Base-by-base conservation (phyloP, 352 stramenopile species). In the Globisporangium iwayamae region DNA sequence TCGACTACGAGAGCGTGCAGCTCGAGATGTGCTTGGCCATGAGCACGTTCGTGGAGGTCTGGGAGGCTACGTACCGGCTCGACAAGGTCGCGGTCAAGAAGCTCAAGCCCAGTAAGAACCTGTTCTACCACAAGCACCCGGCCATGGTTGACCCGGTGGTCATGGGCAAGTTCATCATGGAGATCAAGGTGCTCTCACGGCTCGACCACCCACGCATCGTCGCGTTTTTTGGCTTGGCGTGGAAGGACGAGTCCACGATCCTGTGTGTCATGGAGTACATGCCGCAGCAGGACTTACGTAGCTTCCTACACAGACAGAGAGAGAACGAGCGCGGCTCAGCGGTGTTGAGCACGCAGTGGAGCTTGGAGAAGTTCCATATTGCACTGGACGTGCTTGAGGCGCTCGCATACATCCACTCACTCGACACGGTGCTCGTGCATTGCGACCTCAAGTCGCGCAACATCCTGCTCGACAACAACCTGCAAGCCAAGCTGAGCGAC, bases 141-240 rank as follows among this genome's bases (percentile, higher is more conserved):
- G 63, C 64, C 10, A 62, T 66, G 60, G 61, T 72, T 36, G 67
- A 78, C 13, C 66, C 68, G 2, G 61, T 68, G 13, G 51, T 76
- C 13, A 52, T 79, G n/a, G 65, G 71, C 41, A 78, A 77, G 57
- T 84, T 88, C 30, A 51, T 85, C 56, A 71, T 74, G 55, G 79
- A 84, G 56, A 78, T 83, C 60, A 77, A 80, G 43, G 56, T 85
- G 45, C 65, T 85, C 8, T 76, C 76, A 25, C 67, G 71, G 5
- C 67, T 88, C 1, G 70, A 88, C 52, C 78, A 85, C 45, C 76
- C 79, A 7, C 76, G 70, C 13, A 74, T 88, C 41, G 69, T 88
- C 4, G 63, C 75, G 16, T 86, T 88, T 51, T 81, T 80, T 20
- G 79, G 79, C 2, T 66, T 70, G 1, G 73, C 73, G 9, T 88